Evolutionary conservation across 305 asterid species (phyloP), one percentile per base, ranked within the genome.

Genomic region (Solanum hybrid): DNA sequence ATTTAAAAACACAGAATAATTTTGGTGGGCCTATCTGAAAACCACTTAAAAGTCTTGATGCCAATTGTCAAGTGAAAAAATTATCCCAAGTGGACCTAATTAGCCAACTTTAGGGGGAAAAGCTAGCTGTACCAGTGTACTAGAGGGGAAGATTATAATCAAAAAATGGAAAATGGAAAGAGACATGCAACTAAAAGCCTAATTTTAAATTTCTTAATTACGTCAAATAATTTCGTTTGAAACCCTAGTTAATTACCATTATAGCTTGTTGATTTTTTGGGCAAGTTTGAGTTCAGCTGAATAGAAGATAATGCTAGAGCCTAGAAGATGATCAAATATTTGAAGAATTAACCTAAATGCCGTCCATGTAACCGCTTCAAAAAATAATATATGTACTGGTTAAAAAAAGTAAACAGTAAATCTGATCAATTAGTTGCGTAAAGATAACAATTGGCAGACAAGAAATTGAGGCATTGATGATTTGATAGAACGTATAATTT

Each of bases 1-100:
- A 74, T 73, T 89, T 77, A 61, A 67, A 76, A 67, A 76, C 67
- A 71, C 67, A 86, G 87, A 74, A 90, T 83, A 57, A 76, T 73
- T 90, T 16, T 26, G 86, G 90, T 88, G 92, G 90, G 89, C 34
- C 90, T 31, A n/a, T 81, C 89, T 51, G 78, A 37, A 34, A 86
- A 33, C 75, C 82, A 61, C 74, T 77, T 42, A 51, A 73, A 46
- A 42, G 82, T 42, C 8, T 88, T 71, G 69, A 46, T 34, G 80
- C 87, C 42, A 61, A 61, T 61, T 61, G 71, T 61, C 71, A 36
- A 90, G 78, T 71, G 73, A 81, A 83, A 39, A 86, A 16, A 33
- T 61, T 67, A 51, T 64, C 22, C 67, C 4, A 74, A 11, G 36
- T 20, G 69, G 87, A 78, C 87, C 81, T 16, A 64, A 78, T 76